phyloP scores from a whole-genome alignment of 2,329 filamentous ascomycete species.

The Diplocarpon rosae region DNA sequence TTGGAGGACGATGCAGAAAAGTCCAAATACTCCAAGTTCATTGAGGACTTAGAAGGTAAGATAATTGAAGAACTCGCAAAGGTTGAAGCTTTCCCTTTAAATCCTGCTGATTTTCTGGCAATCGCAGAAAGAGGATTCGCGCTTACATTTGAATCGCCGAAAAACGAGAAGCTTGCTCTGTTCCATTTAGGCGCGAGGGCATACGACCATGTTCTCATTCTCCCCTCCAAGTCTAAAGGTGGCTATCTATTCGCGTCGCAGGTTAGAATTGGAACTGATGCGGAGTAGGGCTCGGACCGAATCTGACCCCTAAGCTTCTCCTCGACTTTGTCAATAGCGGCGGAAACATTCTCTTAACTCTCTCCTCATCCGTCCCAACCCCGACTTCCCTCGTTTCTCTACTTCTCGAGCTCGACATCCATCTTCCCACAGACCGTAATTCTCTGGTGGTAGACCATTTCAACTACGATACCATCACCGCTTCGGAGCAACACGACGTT shows the following conservation, averaged over 20 bases:
- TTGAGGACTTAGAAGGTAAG: conserved; percentile 60
- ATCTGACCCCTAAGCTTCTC: conserved; percentile 73
- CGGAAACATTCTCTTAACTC: conserved; percentile 81
- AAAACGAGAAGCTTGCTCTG: conserved; percentile 64
- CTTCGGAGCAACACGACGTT: conserved; percentile 78
- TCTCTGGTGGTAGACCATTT: conserved; percentile 90
- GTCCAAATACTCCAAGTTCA: conserved; percentile 71
- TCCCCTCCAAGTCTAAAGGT: conserved; percentile 89
- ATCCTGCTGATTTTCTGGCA: conserved; percentile 10
- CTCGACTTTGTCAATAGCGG: conserved; percentile 85
- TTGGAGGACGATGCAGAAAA: conserved; percentile 75
- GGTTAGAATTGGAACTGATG: conserved; percentile 5
- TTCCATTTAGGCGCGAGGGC: conserved; percentile 78
- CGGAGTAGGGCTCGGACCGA: conserved; percentile 65
- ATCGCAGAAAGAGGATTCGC: conserved; percentile 67
- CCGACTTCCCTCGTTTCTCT: conserved; percentile 66
- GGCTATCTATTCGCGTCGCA: conserved; percentile 16
- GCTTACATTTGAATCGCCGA: conserved; percentile 72
- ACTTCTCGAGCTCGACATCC: conserved; percentile 79
- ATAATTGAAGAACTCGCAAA: neutral
- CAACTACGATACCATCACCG: conserved; percentile 71
- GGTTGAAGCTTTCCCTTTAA: conserved; percentile 2
- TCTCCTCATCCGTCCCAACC: conserved; percentile 60
- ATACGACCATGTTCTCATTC: conserved; percentile 83
- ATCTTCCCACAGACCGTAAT: conserved; percentile 75